Evolutionary conservation across 1,284 basidiomycete species (phyloP), one percentile per base, ranked within the genome.

Genomic region (Pseudozyma sp.): DNA sequence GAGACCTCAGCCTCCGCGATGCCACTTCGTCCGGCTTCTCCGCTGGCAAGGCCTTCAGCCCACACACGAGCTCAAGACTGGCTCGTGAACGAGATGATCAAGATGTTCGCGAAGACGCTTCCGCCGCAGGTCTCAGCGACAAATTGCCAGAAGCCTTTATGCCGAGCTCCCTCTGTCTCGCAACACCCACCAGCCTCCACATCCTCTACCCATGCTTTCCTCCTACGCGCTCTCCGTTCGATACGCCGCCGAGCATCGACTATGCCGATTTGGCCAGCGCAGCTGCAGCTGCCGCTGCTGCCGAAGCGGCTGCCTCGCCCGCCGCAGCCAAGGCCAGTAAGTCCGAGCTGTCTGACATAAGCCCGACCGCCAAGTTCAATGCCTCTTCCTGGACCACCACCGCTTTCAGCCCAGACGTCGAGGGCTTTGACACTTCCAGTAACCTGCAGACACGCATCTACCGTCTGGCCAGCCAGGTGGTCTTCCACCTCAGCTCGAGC

Each of bases 401-500:
- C n/a, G 40, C 68, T 30, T 70, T 59, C 48, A 64, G 57, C 43
- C 52, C 47, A 13, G 77, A 73, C 17, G 54, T 61, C 42, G 68
- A 67, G 31, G 57, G 58, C n/a, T 63, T 61, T 34, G 77, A 78
- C 39, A 60, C 68, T 4, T 61, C 66, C 37, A 60, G 46, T 34
- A 57, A 71, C 24, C 64, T 78, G 5, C 57, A 68, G 35, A 70
- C 73, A 16, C 57, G 64, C 51, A 86, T 88, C 76, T 85, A 85
- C 19, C 81, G 84, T 51, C 83, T 84, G 53, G 83, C 86, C 7
- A 91, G 92, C 13, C 90, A 91, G 48, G 90, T 96, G 76, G 88
- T 97, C 45, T 95, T 92, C 83, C 91, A 92, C 81, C 88, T 97
- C 14, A 95, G 94, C 7, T 90, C 92, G 0, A 92, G 92, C 19